Percentiles rank a stretch among this genome's conserved stretches.
phyloP scores from a whole-genome alignment of 2,329 filamentous ascomycete species.

The Penicillium sumatraense region DNA sequence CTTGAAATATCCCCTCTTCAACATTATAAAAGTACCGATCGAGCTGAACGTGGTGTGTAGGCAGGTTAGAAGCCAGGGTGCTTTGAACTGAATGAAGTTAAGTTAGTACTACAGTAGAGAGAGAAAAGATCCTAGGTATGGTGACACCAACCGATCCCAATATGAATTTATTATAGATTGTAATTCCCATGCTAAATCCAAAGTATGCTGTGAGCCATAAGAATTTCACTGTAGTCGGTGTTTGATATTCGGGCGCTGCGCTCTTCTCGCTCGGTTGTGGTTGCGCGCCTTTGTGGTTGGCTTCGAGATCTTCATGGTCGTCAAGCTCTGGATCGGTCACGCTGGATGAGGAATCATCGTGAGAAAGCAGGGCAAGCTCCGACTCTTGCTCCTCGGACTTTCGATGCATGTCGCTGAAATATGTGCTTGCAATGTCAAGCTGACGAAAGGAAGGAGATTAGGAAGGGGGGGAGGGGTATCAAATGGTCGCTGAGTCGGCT shows the following conservation, averaged over 20 bases:
- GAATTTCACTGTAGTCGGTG: slow-evolving; percentile 17
- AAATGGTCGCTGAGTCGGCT: not conserved
- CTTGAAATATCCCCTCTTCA: slow-evolving; percentile 21
- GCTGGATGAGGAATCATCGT: slow-evolving; percentile 12
- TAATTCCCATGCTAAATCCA: slow-evolving; percentile 20
- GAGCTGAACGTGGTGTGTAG: slow-evolving; percentile 17
- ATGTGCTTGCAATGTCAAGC: not conserved
- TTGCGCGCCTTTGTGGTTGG: slow-evolving; percentile 13
- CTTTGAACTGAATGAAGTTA: slow-evolving; percentile 14
- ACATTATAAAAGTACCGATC: slow-evolving; percentile 15
- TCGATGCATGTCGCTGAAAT: slow-evolving; percentile 1
- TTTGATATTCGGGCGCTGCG: slow-evolving; percentile 20
- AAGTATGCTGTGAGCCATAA: slow-evolving; percentile 20
- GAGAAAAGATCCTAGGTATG: too few species aligned
- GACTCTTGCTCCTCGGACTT: slow-evolving; percentile 13
- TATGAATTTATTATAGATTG: slow-evolving; percentile 22
- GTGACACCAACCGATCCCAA: slow-evolving; percentile 19
- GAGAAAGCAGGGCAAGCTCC: slow-evolving; percentile 16
- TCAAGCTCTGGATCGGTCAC: not conserved
- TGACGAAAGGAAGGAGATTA: too few species aligned
- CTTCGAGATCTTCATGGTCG: slow-evolving; percentile 14
- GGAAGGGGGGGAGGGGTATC: too few species aligned
- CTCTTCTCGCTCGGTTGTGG: not conserved
- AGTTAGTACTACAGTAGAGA: too few species aligned
- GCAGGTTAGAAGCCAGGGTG: slow-evolving; percentile 20